Evolutionary conservation across 1,284 basidiomycete genomes (phyloP).

Genomic region (Somion occarium): DNA sequence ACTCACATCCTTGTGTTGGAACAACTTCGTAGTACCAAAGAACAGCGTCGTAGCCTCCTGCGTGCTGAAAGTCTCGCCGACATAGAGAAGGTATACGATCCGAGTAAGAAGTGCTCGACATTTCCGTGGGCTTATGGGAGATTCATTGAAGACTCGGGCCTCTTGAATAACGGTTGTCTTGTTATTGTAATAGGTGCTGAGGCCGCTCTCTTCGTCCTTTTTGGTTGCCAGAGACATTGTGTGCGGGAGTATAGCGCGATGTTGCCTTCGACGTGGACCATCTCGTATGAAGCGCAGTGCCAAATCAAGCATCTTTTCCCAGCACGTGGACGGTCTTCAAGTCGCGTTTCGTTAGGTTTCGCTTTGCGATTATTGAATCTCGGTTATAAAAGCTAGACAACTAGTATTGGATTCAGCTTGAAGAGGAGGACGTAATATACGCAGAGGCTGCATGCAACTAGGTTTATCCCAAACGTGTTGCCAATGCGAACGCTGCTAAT

Average conservation of each 20-base stretch:
- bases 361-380: too few species aligned
- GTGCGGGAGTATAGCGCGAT: not conserved
- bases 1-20: slow-evolving; percentile 96
- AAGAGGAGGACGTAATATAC: too few species aligned
- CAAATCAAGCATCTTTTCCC: too few species aligned
- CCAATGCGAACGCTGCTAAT: too few species aligned
- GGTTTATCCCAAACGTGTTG: too few species aligned
- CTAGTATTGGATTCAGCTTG: too few species aligned
- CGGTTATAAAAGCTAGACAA: too few species aligned
- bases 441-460: too few species aligned
- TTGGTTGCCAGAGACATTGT: slow-evolving; percentile 50
- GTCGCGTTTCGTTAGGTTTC: too few species aligned
- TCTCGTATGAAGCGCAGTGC: too few species aligned
- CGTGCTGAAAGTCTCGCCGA: slow-evolving; percentile 91
- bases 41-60: slow-evolving; percentile 98
- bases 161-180: slow-evolving; percentile 97
- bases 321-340: too few species aligned
- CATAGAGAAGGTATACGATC: slow-evolving; percentile 94
- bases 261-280: not conserved
- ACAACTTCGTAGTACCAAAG: slow-evolving; percentile 98
- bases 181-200: slow-evolving; percentile 87
- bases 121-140: slow-evolving; percentile 94
- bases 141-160: slow-evolving; percentile 98
- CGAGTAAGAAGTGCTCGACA: slow-evolving; percentile 95
- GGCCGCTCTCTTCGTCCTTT: slow-evolving; percentile 89